Evolutionary conservation across 2,329 filamentous ascomycete genomes (phyloP).

Genomic region (Trichophyton verrucosum): DNA sequence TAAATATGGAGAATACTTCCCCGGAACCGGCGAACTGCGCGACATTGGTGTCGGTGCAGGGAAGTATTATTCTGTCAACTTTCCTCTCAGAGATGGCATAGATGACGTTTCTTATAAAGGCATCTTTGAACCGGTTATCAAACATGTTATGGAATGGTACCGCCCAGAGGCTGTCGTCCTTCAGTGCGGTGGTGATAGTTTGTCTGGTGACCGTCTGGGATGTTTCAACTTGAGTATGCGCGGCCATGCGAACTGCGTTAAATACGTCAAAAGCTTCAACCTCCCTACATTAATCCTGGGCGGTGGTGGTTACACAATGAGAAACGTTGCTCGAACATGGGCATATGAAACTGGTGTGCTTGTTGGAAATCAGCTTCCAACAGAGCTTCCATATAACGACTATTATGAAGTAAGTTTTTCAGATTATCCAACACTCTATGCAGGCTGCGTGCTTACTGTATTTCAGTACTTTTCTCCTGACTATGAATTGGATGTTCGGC

Average conservation of each 20-base stretch:
- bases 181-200: slow-evolving; percentile 56
- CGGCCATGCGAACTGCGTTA: slow-evolving; percentile 58
- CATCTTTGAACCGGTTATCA: slow-evolving; percentile 56
- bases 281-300: slow-evolving; percentile 54
- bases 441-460: slow-evolving; percentile 4
- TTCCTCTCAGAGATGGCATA: slow-evolving; percentile 56
- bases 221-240: slow-evolving; percentile 61
- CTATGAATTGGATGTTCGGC: slow-evolving; percentile 56
- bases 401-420: slow-evolving; percentile 59
- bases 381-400: slow-evolving; percentile 86
- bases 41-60: slow-evolving; percentile 56
- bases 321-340: slow-evolving; percentile 52
- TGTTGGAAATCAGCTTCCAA: slow-evolving; percentile 67
- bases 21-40: slow-evolving; percentile 55
- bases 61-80: slow-evolving; percentile 58
- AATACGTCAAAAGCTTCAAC: slow-evolving; percentile 55
- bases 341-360: slow-evolving; percentile 63
- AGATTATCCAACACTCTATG: neutral
- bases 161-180: slow-evolving; percentile 55
- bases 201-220: slow-evolving; percentile 54
- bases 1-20: slow-evolving; percentile 63
- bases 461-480: slow-evolving; percentile 54
- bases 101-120: slow-evolving; percentile 55
- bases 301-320: slow-evolving; percentile 58
- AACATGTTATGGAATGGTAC: slow-evolving; percentile 58